These are phyloP conservation scores for Schizosaccharomyces japonicus DNA, from an alignment of 805 yeast genomes.

Conservation along the genomic window DNA sequence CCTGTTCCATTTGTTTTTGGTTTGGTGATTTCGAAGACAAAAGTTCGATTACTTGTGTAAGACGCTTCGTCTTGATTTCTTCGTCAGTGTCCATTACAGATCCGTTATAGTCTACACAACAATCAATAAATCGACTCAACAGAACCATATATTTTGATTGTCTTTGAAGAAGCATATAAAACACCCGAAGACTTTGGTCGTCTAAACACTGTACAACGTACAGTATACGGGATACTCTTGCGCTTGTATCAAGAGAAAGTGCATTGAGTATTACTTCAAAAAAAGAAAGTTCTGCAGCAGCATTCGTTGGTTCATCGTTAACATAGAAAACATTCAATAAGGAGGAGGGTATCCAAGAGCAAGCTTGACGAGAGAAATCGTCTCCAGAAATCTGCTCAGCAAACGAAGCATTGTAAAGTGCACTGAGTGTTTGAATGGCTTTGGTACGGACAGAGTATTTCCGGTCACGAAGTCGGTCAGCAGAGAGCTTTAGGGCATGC, in stretches of 20 bases:
- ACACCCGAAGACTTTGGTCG: constrained; percentile 35
- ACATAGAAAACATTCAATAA: constrained; percentile 46
- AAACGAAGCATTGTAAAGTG: constrained; percentile 27
- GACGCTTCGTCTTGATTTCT: constrained; percentile 5
- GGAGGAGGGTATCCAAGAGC: constrained; percentile 37
- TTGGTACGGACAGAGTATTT: constrained; percentile 37
- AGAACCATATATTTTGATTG: constrained; percentile 32
- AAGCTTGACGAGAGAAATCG: constrained; percentile 13
- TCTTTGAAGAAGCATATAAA: constrained; percentile 43
- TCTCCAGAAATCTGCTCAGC: neutral
- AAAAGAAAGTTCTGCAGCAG: constrained; percentile 35
- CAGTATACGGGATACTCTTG: constrained; percentile 24
- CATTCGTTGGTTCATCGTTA: constrained; percentile 42
- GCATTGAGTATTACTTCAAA: constrained; percentile 38
- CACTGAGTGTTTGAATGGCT: constrained; percentile 31
- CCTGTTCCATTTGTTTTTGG: constrained; percentile 23
- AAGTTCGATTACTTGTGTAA: constrained; percentile 27
- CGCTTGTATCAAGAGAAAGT: constrained; percentile 18
- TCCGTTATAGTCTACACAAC: constrained; percentile 24
- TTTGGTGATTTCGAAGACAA: constrained; percentile 34
- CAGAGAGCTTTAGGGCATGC: constrained; percentile 29
- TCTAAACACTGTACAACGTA: constrained; percentile 27
- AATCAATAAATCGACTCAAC: constrained; percentile 24
- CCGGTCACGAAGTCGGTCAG: constrained; percentile 49
- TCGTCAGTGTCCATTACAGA: constrained; percentile 10